These are phyloP conservation scores for Cyberlindnera mycetangii DNA, from an alignment of 805 yeast genomes.

Conservation along the genomic window DNA sequence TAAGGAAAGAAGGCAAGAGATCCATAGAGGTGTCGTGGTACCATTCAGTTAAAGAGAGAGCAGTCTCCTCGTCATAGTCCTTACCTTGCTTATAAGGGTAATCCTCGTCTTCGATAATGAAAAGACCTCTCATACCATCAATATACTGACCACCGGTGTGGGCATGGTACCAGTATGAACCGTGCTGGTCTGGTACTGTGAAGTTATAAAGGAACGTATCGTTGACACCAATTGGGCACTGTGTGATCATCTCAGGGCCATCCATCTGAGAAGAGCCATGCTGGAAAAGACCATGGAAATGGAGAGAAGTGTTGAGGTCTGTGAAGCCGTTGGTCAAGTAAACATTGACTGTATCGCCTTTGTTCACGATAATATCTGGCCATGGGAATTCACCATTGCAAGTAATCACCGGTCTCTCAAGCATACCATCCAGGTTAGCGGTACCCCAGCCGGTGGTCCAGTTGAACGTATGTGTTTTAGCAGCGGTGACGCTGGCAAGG, in stretches of 20 bases:
- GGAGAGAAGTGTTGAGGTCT: constrained; percentile 65
- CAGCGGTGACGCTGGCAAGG: constrained; percentile 9
- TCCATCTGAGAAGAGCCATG: constrained; percentile 77
- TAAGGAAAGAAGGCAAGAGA: constrained; percentile 56
- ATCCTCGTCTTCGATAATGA: constrained; percentile 60
- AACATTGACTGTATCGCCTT: constrained; percentile 75
- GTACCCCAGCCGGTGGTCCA: constrained; percentile 63
- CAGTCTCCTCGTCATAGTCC: constrained; percentile 76
- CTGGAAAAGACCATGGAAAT: constrained; percentile 90
- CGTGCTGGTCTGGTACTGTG: constrained; percentile 76
- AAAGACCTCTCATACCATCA: constrained; percentile 84
- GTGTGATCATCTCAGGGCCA: constrained; percentile 85
- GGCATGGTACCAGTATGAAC: constrained; percentile 97
- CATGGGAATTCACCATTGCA: constrained; percentile 66
- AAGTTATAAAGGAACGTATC: constrained; percentile 78
- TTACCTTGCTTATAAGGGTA: constrained; percentile 48
- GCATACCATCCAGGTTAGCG: constrained; percentile 39
- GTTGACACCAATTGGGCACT: constrained; percentile 89
- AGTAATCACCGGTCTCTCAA: constrained; percentile 40
- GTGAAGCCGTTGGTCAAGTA: constrained; percentile 72
- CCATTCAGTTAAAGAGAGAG: constrained; percentile 78
- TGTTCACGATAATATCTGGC: constrained; percentile 74
- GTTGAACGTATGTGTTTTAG: constrained; percentile 55
- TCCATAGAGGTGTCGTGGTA: constrained; percentile 61
- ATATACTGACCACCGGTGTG: constrained; percentile 88